Base-by-base conservation (phyloP, 768 basidiomycete genomes). In the Gymnopilus dilepis region DNA sequence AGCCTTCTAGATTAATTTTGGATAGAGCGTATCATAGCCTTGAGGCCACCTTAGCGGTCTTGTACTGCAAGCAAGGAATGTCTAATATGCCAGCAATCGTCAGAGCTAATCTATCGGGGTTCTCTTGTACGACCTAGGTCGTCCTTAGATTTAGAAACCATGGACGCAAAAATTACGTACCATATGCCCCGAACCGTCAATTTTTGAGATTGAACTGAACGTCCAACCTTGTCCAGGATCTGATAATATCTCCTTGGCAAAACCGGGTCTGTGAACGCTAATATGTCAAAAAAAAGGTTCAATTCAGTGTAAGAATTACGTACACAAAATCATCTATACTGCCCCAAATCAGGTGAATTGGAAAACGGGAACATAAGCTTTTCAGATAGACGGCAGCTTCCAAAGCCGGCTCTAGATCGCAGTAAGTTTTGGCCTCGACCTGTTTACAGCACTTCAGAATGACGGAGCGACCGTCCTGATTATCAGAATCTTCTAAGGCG, bases 301-400 rank as follows among this genome's bases (percentile, higher is more conserved):
- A n/a, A n/a, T n/a, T n/a, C n/a, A n/a, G n/a, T n/a, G n/a, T n/a
- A n/a, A n/a, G n/a, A n/a, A n/a, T n/a, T n/a, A n/a, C n/a, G n/a
- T n/a, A 84, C 82, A 83, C 70, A 22, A 82, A 64, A 47, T 83
- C 79, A 30, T 76, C 74, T 15, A 70, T 67, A 3, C 67, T 72
- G 28, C 80, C 82, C 79, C 82, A 84, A 17, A 85, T 76, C 31
- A 82, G 56, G 64, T 85, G 84, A 9, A 83, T 63, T 15, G 82
- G 80, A 6, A 82, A 47, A 1, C 65, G 60, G 50, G 65, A 65
- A 45, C 74, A 77, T 6, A 84, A 63, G 28, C 72, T 69, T 5
- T 66, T 68, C 1, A 83, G 62, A 24, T 78, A 70, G 5, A 66
- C 48, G 1, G 76, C 72, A 3, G 76, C 76, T 60, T 80, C 80